These are phyloP conservation scores for Bacidia gigantensis DNA, from an alignment of 495 filamentous ascomycete species.

Conservation along the genomic window DNA sequence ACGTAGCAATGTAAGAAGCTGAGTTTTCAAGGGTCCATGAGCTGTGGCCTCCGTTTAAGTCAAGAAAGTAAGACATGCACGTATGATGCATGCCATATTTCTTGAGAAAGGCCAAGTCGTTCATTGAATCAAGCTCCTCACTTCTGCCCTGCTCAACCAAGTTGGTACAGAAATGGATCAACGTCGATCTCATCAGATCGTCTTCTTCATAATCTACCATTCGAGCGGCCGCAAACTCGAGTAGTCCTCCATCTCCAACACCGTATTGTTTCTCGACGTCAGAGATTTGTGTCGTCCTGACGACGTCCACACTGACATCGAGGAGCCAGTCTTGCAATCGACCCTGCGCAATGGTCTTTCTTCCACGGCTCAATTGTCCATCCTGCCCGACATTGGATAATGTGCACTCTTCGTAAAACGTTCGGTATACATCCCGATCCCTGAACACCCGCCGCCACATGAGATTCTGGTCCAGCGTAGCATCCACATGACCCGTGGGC, in stretches of 20 bases:
- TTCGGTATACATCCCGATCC: conserved; percentile 49
- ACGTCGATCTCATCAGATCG: conserved; percentile 62
- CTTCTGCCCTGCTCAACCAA: conserved; percentile 36
- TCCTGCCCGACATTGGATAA: conserved; percentile 25
- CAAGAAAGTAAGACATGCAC: conserved; percentile 38
- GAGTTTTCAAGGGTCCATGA: conserved; percentile 39
- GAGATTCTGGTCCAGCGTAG: conserved; percentile 45
- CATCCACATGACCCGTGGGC: conserved; percentile 22
- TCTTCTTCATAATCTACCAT: conserved; percentile 63
- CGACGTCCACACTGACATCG: conserved; percentile 48
- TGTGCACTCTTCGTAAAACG: conserved; percentile 50
- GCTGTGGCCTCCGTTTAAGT: conserved; percentile 35
- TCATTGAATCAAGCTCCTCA: conserved; percentile 10
- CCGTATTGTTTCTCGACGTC: conserved; percentile 46
- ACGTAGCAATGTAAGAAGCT: conserved; percentile 44
- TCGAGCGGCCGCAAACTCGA: conserved; percentile 57
- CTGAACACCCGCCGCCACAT: conserved; percentile 63
- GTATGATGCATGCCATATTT: conserved; percentile 35
- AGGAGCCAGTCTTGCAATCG: conserved; percentile 58
- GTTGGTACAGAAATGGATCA: conserved; percentile 64
- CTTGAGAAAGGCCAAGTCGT: conserved; percentile 41
- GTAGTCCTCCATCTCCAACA: conserved; percentile 38
- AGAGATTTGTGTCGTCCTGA: conserved; percentile 43
- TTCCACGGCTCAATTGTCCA: conserved; percentile 38
- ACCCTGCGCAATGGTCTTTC: conserved; percentile 67